Percentiles rank a stretch among this genome's conserved stretches.
Conservation (phyloP, 768 basidiomycete genomes). For the Russula griseocarnosa region DNA sequence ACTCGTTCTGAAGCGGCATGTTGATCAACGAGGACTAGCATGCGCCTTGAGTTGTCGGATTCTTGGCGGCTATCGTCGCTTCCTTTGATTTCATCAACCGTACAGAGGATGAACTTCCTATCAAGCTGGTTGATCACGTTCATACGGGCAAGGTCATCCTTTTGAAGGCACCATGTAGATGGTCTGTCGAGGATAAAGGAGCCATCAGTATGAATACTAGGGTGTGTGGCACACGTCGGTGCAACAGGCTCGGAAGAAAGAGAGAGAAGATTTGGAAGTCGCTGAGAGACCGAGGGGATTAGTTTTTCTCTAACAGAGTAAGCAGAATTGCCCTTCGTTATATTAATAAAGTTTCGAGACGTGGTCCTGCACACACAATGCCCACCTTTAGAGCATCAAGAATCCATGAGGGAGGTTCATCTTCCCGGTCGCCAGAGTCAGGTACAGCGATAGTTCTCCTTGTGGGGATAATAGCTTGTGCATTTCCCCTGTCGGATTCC, state of each 20-base stretch:
- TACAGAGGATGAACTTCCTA: constrained; percentile 82
- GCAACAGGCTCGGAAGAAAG: constrained; percentile 6
- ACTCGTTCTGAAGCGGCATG: constrained; percentile 98
- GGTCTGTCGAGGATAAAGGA: constrained; percentile 3
- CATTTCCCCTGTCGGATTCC: constrained; percentile 10
- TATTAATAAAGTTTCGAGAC: not conserved
- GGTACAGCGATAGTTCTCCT: constrained; percentile 28
- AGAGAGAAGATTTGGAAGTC: constrained; percentile 21
- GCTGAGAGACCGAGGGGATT: constrained; percentile 41
- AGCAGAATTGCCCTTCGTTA: constrained; percentile 49
- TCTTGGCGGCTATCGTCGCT: constrained; percentile 26
- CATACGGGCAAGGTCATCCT: constrained; percentile 53
- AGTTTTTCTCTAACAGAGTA: constrained; percentile 47
- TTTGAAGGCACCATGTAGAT: constrained; percentile 38
- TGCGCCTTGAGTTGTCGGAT: constrained; percentile 24
- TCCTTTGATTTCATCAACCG: constrained; percentile 38
- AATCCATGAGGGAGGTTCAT: constrained; percentile 58
- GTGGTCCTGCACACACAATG: not conserved
- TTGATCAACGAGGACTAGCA: constrained; percentile 85
- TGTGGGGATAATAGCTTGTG: constrained; percentile 27
- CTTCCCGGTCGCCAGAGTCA: constrained; percentile 12
- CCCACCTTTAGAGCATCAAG: constrained; percentile 54
- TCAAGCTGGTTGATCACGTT: constrained; percentile 81
- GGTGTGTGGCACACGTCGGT: not conserved
- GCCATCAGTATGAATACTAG: not conserved